Conservation (phyloP, 2,329 filamentous ascomycete genomes). For the Sporothrix curviconia region DNA sequence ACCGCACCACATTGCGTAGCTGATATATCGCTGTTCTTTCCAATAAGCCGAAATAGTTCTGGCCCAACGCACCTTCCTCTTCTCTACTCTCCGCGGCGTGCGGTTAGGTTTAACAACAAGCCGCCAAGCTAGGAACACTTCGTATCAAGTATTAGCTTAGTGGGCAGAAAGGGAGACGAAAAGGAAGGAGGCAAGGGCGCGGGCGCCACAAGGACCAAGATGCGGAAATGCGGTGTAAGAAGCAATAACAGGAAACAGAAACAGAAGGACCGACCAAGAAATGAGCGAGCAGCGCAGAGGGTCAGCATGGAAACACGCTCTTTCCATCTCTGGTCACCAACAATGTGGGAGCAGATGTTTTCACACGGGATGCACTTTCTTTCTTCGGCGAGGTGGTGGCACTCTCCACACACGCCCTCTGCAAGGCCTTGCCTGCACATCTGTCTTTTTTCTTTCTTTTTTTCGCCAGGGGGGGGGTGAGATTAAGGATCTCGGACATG, state of each 20-base stretch:
- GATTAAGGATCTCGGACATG: no score
- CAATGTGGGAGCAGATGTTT: not conserved
- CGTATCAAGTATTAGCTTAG: no score
- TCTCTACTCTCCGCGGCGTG: not conserved
- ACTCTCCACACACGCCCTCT: not conserved
- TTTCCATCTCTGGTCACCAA: not conserved
- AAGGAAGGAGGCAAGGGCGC: not conserved
- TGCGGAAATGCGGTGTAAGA: no score
- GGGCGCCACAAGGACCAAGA: not conserved
- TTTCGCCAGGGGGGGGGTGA: no score
- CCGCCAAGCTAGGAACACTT: not conserved
- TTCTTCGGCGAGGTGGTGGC: not conserved
- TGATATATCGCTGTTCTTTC: not conserved
- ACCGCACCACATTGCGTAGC: constrained; percentile 2
- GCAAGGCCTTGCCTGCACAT: no score
- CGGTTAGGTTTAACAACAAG: not conserved
- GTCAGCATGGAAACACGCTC: not conserved
- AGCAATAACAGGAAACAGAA: no score
- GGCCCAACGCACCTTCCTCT: not conserved
- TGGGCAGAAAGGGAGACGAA: not conserved
- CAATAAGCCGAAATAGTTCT: not conserved
- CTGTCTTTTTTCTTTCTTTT: no score
- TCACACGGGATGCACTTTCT: constrained; percentile 6
- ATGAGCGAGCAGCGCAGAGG: not conserved
- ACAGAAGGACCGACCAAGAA: not conserved